Evolutionary conservation across 2,329 filamentous ascomycete species (phyloP), one percentile per base, ranked within the genome.

Genomic region (Chaetothyriales sp.): DNA sequence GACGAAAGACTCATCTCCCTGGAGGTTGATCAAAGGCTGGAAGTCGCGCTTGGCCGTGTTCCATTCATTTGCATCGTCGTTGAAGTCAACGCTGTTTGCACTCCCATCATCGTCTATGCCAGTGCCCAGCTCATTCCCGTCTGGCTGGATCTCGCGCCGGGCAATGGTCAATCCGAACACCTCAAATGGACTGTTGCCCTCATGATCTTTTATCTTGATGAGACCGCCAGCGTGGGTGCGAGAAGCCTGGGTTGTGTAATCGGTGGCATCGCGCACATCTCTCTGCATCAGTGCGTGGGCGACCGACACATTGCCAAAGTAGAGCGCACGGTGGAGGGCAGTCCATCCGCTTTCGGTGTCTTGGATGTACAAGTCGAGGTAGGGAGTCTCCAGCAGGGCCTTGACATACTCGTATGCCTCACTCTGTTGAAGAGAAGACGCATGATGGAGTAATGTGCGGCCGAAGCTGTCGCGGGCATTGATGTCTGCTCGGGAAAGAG

Each of bases 311-410:
- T 95, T 95, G 46, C 90, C 90, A 59, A 82, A 80, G 64, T 95
- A 96, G 43, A 96, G 73, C 6, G 89, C 86, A 60, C 92, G 79
- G 64, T 98, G 92, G 42, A 98, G 74, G 39, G 89, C 83, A 54
- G 94, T 98, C 92, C 92, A 98, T 44, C 89, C 90, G 66, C 84
- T 96, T 66, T 98, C 92, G 6, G 74, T 72, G 65, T 98, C 92
- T 64, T 94, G 89, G 2, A 77, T 73, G 61, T 95, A 92, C 7
- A 96, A 71, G 67, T 98, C 92, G 58, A 88, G 78, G 49, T 83
- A 75, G 1, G 88, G 86, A 62, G 94, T 82, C 19, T 88, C 81
- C 46, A 96, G 74, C 36, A 98, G 73, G 9, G 86, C 81, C 55
- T 80, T 74, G 18, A 89, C 86, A 62, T 95, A 95, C 2, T 73